These are phyloP conservation scores for Mortierella hygrophila DNA, from an alignment of 192 early-diverging fungal species.

Conservation along the genomic window DNA sequence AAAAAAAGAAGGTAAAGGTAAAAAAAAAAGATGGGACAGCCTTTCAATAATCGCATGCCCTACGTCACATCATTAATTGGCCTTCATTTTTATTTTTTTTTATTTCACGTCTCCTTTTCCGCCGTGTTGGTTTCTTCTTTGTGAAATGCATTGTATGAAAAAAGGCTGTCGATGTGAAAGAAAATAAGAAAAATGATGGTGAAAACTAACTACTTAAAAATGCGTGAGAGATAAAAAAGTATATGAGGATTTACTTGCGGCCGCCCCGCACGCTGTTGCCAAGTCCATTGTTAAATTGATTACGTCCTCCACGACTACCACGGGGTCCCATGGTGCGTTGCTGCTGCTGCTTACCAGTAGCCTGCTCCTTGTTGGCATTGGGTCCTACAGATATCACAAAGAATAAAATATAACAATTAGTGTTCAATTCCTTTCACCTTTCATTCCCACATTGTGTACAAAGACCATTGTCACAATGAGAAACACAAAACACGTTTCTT, in stretches of 20 bases:
- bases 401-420: not conserved
- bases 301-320: conserved; percentile 23
- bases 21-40: not conserved
- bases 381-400: conserved; percentile 6
- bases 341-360: conserved; percentile 30
- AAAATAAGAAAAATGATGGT: not conserved
- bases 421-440: not conserved
- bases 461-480: not conserved
- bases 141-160: conserved; percentile 9
- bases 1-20: no score
- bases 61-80: not conserved
- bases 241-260: conserved; percentile 15
- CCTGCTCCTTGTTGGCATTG: conserved; percentile 18
- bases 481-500: not conserved
- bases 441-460: no score
- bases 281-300: conserved; percentile 37
- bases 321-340: conserved; percentile 23
- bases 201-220: not conserved
- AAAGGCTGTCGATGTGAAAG: not conserved
- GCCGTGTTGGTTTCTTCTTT: conserved; percentile 16
- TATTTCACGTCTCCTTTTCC: not conserved
- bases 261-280: conserved; percentile 33
- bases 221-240: not conserved
- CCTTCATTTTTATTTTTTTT: not conserved
- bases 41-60: not conserved